Percentiles rank a stretch among this genome's conserved stretches.
Conservation (phyloP, 129 eudicot species). For the Pittosporum tobira region DNA sequence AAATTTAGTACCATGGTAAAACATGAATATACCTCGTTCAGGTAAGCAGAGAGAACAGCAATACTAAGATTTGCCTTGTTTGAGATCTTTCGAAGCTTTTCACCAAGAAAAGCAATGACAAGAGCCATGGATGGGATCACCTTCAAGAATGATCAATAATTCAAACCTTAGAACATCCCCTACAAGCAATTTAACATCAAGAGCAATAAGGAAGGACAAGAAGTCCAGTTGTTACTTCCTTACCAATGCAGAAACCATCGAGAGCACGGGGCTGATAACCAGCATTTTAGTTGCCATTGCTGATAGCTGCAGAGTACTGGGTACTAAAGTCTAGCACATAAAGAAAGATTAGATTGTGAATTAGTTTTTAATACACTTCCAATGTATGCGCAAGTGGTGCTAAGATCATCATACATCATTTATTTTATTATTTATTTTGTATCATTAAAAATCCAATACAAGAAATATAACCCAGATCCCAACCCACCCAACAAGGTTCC, state of each 20-base stretch:
- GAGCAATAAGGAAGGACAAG: background rate
- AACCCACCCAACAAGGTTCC: no score
- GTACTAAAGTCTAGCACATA: slow-evolving; percentile 55
- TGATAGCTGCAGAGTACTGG: slow-evolving; percentile 65
- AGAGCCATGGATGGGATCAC: slow-evolving; percentile 71
- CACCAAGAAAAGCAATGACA: slow-evolving; percentile 58
- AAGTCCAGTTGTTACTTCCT: slow-evolving; percentile 13
- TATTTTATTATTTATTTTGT: no score
- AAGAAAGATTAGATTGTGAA: slow-evolving; percentile 9
- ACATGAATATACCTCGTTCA: slow-evolving; percentile 87
- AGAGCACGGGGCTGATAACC: slow-evolving; percentile 62
- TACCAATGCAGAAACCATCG: slow-evolving; percentile 74
- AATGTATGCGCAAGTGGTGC: no score
- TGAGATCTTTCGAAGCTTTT: slow-evolving; percentile 68
- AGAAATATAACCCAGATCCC: no score
- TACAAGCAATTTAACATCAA: background rate
- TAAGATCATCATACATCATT: no score
- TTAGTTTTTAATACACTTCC: background rate
- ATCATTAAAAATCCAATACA: no score
- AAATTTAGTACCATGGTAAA: no score
- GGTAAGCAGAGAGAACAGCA: slow-evolving; percentile 76
- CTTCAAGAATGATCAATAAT: slow-evolving; percentile 28
- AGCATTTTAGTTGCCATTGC: slow-evolving; percentile 92
- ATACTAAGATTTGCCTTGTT: slow-evolving; percentile 60
- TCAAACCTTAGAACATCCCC: slow-evolving; percentile 6